Conservation (phyloP, 208 protist species). For the Trypanosoma congolense region DNA sequence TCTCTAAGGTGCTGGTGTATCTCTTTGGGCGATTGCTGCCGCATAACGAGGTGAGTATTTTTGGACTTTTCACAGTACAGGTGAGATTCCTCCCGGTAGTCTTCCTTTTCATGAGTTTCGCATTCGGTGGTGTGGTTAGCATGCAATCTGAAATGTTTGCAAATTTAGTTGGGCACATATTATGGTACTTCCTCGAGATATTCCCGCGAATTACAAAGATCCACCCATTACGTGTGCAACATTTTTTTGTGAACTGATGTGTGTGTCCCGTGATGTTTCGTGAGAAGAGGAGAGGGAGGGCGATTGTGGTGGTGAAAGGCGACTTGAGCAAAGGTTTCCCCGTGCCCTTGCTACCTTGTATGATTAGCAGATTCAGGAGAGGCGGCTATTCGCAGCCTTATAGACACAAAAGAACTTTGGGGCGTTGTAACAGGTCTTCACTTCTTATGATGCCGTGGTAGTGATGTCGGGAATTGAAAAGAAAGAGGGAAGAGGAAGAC, state of each 20-base stretch:
- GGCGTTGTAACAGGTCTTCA: too few relatives aligned
- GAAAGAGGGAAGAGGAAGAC: too few relatives aligned
- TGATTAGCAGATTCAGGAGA: too few relatives aligned
- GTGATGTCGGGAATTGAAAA: too few relatives aligned
- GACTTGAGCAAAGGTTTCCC: too few relatives aligned
- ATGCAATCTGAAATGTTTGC: constrained; percentile 38
- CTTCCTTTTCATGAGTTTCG: constrained; percentile 33
- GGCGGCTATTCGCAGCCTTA: too few relatives aligned
- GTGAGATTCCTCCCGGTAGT: constrained; percentile 55
- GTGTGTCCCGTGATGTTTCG: background rate
- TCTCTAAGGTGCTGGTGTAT: constrained; percentile 65
- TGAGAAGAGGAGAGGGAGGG: background rate
- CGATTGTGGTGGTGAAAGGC: background rate
- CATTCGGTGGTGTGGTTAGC: constrained; percentile 19
- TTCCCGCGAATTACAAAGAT: constrained; percentile 81
- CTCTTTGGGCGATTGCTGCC: constrained; percentile 59
- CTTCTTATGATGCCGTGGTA: too few relatives aligned
- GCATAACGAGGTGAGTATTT: constrained; percentile 46
- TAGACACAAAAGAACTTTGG: too few relatives aligned
- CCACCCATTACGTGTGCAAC: constrained; percentile 47
- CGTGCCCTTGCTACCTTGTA: too few relatives aligned
- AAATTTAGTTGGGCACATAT: constrained; percentile 56
- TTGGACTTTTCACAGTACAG: constrained; percentile 46
- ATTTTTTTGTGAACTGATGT: constrained; percentile 18
- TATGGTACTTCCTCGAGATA: constrained; percentile 83